Base-by-base conservation (phyloP, 495 filamentous ascomycete genomes). In the Astrothelium subdiscretum region DNA sequence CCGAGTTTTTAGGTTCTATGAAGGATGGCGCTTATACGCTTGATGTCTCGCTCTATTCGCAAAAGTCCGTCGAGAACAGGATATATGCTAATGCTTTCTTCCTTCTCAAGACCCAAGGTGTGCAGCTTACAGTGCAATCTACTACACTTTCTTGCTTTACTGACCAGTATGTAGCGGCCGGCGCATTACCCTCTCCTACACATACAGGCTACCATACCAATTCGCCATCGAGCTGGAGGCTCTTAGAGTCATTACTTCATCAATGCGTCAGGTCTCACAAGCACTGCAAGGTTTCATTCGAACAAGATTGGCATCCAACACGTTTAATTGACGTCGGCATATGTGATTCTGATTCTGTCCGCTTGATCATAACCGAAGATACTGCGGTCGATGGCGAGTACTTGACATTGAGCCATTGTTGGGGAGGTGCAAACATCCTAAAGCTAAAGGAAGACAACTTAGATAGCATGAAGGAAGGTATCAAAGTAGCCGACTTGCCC, bases 401-500 rank as follows among this genome's bases (percentile, higher is more conserved):
- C 32, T 31, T 66, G 2, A 48, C 57, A 18, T 59, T 68, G 1
- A 61, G 57, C 35, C 61, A 68, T 31, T 68, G 66, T 57, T 68
- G 66, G 66, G 66, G 66, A 26, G 8, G 42, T 2, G 20, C 26
- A 5, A 38, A 59, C 12, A 20, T 61, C 1, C 35, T 65, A 5
- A 65, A 29, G 27, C 59, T 59, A 1, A 66, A 42, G n/a, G n/a
- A 10, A 32, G 20, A 57, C 22, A 66, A 26, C 32, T 26, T 63
- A 5, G 42, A 52, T n/a, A n/a, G 32, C 24, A 31, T 42, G 31
- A 24, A 32, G 42, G n/a, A 51, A 12, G 40, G 38, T 13, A 52
- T 61, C 31, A 27, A n/a, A 27, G 24, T 51, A 10, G 29, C 26
- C 18, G 59, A 61, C 15, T 51, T 62, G 43, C 58, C 58, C 26